Evolutionary conservation across 2,329 filamentous ascomycete species (phyloP), one percentile per base, ranked within the genome.

Genomic region (Hortaea sp.): DNA sequence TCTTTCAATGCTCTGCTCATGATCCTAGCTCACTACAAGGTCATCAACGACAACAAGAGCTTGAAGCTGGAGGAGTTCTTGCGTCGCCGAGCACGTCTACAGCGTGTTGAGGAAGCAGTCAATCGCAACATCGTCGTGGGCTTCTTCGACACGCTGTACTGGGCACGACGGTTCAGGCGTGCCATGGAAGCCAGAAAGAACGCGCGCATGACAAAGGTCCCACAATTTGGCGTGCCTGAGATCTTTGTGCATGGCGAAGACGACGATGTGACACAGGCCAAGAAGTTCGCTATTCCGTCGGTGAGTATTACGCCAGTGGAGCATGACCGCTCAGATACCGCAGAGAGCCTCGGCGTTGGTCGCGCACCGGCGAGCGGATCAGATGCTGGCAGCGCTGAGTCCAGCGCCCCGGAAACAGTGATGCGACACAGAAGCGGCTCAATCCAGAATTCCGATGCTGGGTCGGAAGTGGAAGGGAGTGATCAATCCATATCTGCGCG

Each of bases 21-120:
- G 84, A 94, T 94, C 50, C 74, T 98, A 47, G 90, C 94, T 31
- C 92, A 98, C 66, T 94, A 98, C 74, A 98, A 97, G 60, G 88
- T 98, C 60, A 98, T 98, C 64, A 95, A 84, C 56, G 92, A 98
- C 66, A 95, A 84, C 71, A 95, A 95, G 74, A 95, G 88, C 66
- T 71, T 98, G 61, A 88, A 87, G 51, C 77, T 98, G 2, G 92
- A 98, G 60, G 92, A 98, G 63, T 98, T 95, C 65, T 69, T 98
- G 47, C 84, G 90, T 48, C 87, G 94, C 34, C 82, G 90, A 51
- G 88, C 89, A 30, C 81, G 90, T 44, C 74, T 98, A 41, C 90
- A 97, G 64, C 84, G 90, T 50, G 90, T 98, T 1, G 88, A 98
- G 58, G 90, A 98, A 66, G 88, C 92, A 55, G 88, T 97, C 39